A percentile compares a stretch with the other conserved stretches of the same genome.
phyloP scores from a whole-genome alignment of 306 rosid genomes.

The Vigna trinervia region DNA sequence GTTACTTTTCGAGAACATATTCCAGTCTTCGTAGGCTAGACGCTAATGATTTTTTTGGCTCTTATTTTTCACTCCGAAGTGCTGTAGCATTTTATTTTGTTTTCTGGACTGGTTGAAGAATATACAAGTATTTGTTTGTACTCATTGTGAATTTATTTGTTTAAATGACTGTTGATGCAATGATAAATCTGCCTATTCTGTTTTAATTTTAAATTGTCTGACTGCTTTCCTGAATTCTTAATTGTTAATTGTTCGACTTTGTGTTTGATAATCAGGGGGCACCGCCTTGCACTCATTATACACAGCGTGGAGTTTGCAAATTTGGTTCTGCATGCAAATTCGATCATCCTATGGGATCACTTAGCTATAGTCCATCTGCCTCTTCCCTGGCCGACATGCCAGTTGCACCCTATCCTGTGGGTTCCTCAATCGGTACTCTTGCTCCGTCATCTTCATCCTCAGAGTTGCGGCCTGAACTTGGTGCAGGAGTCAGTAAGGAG shows the following conservation, averaged over 20 bases:
- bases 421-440: conserved; percentile 83
- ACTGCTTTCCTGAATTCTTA: conserved; percentile 23
- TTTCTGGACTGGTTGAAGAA: conserved; percentile 25
- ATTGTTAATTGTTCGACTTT: conserved; percentile 41
- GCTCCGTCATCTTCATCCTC: conserved; percentile 94
- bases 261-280: conserved; percentile 79
- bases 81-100: conserved; percentile 20
- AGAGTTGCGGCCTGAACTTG: conserved; percentile 81
- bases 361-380: conserved; percentile 93
- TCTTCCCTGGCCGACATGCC: conserved; percentile 94
- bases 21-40: conserved; percentile 3
- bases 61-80: not conserved
- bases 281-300: conserved; percentile 84
- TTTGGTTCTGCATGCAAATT: conserved; percentile 92
- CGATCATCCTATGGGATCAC: conserved; percentile 86
- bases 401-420: conserved; percentile 93
- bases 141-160: conserved; percentile 2
- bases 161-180: conserved; percentile 29
- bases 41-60: conserved; percentile 33
- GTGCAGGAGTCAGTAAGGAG: conserved; percentile 76
- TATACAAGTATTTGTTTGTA: conserved; percentile 15
- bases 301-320: conserved; percentile 89
- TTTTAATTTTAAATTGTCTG: conserved; percentile 14
- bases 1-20: not conserved
- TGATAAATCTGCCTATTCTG: conserved; percentile 30